Evolutionary conservation across 208 protist genomes (phyloP).

Genomic region (Tritrichomonas musculus): DNA sequence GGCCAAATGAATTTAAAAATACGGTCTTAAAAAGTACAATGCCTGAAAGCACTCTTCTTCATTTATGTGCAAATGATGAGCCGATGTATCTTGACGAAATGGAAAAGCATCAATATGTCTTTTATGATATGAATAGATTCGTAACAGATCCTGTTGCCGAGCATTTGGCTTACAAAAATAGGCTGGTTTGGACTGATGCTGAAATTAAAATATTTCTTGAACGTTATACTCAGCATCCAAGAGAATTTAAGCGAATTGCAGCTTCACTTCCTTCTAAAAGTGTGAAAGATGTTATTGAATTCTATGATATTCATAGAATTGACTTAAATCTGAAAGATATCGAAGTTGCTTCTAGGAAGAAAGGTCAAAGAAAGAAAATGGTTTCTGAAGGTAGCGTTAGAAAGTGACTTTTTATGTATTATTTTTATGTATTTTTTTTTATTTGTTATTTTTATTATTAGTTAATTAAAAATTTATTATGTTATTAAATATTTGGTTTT

Average conservation of each 20-base stretch:
- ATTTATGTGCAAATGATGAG: background rate
- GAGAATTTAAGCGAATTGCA: background rate
- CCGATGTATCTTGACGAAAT: background rate
- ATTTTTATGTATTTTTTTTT: too few relatives aligned
- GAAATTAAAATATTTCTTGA: background rate
- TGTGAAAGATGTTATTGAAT: conserved; percentile 19
- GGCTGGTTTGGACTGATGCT: background rate
- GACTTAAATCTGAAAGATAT: background rate
- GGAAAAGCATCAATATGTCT: background rate
- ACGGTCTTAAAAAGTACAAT: background rate
- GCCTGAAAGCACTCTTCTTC: background rate
- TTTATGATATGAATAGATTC: background rate
- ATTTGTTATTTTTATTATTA: too few relatives aligned
- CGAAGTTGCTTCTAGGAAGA: background rate
- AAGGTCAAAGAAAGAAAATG: background rate
- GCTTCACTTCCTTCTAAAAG: background rate
- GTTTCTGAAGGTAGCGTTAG: too few relatives aligned
- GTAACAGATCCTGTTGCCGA: background rate
- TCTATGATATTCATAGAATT: background rate
- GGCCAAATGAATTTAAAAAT: background rate
- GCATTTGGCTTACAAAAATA: background rate
- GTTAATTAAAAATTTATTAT: too few relatives aligned
- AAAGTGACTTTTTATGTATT: too few relatives aligned
- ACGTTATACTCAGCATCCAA: background rate
- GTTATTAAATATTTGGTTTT: too few relatives aligned